Conservation (phyloP, 2,329 filamentous ascomycete species). For the Meredithiella fracta region DNA sequence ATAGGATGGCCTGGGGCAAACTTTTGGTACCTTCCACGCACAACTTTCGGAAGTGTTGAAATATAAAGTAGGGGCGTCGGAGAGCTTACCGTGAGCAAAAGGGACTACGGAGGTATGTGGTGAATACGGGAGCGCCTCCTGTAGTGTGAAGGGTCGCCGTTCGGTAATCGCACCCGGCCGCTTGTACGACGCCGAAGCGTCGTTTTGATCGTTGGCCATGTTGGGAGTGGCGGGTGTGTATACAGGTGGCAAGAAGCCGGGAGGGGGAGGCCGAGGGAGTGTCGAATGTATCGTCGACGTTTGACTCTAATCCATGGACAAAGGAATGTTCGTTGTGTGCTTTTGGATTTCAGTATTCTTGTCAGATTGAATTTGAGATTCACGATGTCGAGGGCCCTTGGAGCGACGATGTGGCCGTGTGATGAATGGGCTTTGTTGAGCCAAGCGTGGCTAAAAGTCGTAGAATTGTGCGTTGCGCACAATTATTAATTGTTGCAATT, state of each 20-base stretch:
- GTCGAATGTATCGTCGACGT: not conserved
- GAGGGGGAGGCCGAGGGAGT: not conserved
- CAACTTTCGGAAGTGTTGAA: not conserved
- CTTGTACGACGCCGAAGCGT: constrained; percentile 9
- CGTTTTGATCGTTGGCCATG: constrained; percentile 11
- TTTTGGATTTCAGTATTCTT: not conserved
- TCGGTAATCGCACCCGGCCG: constrained; percentile 10
- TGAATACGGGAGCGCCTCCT: constrained; percentile 66
- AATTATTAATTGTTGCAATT: too few species aligned
- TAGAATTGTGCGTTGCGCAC: too few species aligned
- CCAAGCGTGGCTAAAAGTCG: too few species aligned
- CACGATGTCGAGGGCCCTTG: too few species aligned
- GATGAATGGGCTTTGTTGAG: too few species aligned
- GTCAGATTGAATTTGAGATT: too few species aligned
- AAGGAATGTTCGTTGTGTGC: not conserved
- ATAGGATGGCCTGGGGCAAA: not conserved
- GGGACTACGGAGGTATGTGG: constrained; percentile 67
- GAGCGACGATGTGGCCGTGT: too few species aligned
- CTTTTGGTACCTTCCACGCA: constrained; percentile 4
- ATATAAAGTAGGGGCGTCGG: not conserved
- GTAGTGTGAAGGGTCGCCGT: constrained; percentile 41
- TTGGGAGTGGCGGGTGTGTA: not conserved
- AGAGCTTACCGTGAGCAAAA: constrained; percentile 49
- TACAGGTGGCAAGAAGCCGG: not conserved
- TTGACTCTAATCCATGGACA: not conserved